Evolutionary conservation across 139 green algal genomes (phyloP).

Genomic region (Chara braunii): DNA sequence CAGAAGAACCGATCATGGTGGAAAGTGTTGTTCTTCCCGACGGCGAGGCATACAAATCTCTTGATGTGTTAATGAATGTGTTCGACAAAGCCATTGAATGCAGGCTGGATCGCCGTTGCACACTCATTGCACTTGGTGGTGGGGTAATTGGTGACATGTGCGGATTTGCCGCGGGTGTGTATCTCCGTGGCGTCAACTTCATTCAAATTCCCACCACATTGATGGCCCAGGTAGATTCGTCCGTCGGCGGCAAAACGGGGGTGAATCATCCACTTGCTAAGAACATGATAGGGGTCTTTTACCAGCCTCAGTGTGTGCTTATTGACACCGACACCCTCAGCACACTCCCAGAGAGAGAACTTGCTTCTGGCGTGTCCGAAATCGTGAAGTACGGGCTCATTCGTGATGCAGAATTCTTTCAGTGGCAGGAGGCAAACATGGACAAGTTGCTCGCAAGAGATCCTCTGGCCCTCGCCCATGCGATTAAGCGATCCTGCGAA

Average conservation of each 20-base stretch:
- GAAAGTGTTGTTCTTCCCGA: constrained; percentile 81
- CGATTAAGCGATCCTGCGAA: constrained; percentile 86
- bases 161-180: constrained; percentile 88
- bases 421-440: constrained; percentile 86
- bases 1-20: constrained; percentile 37
- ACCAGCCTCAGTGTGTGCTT: constrained; percentile 72
- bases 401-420: constrained; percentile 81
- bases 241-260: constrained; percentile 93
- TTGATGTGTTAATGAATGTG: constrained; percentile 52
- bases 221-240: constrained; percentile 96
- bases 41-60: constrained; percentile 88
- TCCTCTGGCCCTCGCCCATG: constrained; percentile 70
- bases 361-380: constrained; percentile 84
- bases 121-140: constrained; percentile 90
- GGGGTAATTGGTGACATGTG: constrained; percentile 98
- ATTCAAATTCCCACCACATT: constrained; percentile 96
- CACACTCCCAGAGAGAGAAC: constrained; percentile 84
- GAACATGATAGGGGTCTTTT: constrained; percentile 99
- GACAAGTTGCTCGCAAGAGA: constrained; percentile 75
- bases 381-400: constrained; percentile 99
- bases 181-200: constrained; percentile 95
- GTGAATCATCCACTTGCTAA: constrained; percentile 98
- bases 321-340: constrained; percentile 82
- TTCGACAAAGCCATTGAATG: constrained; percentile 76
- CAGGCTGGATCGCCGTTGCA: constrained; percentile 77